These are phyloP conservation scores for Pelargonium citronellum DNA, from an alignment of 441 rosid species.

Conservation along the genomic window DNA sequence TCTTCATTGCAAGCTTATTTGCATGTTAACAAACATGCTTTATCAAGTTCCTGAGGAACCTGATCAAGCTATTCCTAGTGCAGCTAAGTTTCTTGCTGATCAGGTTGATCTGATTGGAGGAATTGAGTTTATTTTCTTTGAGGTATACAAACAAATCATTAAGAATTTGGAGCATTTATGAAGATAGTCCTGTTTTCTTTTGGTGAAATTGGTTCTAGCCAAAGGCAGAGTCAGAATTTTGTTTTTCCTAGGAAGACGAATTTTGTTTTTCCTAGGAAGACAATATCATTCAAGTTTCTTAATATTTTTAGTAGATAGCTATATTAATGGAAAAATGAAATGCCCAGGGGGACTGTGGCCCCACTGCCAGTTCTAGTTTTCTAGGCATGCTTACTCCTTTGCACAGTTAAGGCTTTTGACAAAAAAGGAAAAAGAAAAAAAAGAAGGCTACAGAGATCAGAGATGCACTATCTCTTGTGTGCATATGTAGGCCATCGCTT, in stretches of 20 bases:
- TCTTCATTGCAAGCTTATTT: constrained; percentile 89
- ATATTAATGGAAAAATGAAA: not conserved
- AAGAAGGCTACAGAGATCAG: not conserved
- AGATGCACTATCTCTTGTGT: not conserved
- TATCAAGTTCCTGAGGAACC: constrained; percentile 63
- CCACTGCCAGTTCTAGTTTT: not conserved
- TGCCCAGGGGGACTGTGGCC: not conserved
- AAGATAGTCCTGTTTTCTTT: not conserved
- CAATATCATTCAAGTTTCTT: not conserved
- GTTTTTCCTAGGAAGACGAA: not conserved
- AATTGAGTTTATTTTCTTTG: constrained; percentile 76
- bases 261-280: not conserved
- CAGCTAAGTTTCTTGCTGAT: constrained; percentile 61
- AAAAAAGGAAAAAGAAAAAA: too few relatives aligned
- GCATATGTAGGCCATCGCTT: not conserved
- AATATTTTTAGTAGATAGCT: not conserved
- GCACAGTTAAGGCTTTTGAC: not conserved
- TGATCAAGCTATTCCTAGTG: constrained; percentile 31
- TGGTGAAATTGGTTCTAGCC: constrained; percentile 1
- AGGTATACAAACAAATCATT: constrained; percentile 45
- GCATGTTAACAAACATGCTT: constrained; percentile 87
- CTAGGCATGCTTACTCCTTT: not conserved
- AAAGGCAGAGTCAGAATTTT: not conserved
- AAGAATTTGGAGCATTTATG: not conserved
- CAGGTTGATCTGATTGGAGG: constrained; percentile 97